Conservation (phyloP, 2,329 filamentous ascomycete species). For the Fusarium sp. region DNA sequence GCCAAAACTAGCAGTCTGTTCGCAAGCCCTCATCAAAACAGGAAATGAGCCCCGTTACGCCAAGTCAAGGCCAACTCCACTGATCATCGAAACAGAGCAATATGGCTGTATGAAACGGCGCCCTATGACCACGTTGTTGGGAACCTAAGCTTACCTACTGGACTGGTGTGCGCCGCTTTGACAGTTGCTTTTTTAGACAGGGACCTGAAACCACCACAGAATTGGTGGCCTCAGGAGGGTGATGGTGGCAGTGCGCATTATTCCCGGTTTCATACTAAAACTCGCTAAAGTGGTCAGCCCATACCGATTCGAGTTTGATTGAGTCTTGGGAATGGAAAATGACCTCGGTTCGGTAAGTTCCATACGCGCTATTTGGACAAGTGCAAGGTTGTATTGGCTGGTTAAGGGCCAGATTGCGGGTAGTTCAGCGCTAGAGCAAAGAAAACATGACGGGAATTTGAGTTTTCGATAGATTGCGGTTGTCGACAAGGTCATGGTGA, state of each 20-base stretch:
- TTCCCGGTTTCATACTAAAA: constrained; percentile 15
- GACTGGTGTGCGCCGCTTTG: not conserved
- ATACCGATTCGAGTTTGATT: not conserved
- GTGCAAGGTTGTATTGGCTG: not conserved
- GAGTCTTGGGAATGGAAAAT: not conserved
- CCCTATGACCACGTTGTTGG: constrained; percentile 1
- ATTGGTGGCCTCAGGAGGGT: not conserved
- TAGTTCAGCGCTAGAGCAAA: not conserved
- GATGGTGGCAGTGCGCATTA: constrained; percentile 1
- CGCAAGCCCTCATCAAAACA: constrained; percentile 10
- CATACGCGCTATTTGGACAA: not conserved
- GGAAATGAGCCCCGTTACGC: constrained; percentile 11
- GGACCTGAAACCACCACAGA: constrained; percentile 15
- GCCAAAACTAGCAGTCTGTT: not conserved
- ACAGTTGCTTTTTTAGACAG: not conserved
- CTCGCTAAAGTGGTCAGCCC: not conserved
- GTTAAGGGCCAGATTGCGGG: not conserved
- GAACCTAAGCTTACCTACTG: not conserved
- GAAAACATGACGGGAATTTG: not conserved
- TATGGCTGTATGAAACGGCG: constrained; percentile 5
- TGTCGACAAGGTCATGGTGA: not conserved
- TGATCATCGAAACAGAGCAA: constrained; percentile 22
- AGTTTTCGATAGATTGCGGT: not conserved
- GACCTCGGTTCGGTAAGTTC: not conserved
- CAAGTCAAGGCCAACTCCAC: not conserved